These are phyloP conservation scores for Cercis canadensis DNA, from an alignment of 306 rosid genomes.

Conservation along the genomic window DNA sequence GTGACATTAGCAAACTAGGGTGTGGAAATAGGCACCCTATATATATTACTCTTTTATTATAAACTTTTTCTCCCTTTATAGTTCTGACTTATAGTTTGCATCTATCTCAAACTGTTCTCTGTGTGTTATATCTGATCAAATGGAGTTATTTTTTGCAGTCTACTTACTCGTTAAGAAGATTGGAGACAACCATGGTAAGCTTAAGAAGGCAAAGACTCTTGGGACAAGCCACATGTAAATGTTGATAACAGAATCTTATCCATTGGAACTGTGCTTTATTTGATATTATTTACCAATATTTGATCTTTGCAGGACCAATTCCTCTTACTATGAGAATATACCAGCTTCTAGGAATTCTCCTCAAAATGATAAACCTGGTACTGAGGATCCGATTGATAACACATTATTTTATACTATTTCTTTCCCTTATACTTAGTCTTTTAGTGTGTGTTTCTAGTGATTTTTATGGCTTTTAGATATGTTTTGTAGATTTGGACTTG, in stretches of 20 bases:
- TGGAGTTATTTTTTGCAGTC: conserved; percentile 23
- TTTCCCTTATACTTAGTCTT: no score
- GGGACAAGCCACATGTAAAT: conserved; percentile 83
- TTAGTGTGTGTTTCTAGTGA: no score
- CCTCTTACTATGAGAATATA: conserved; percentile 62
- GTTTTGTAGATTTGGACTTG: no score
- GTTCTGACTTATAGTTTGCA: conserved; percentile 18
- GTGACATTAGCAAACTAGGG: no score
- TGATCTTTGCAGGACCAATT: conserved; percentile 66
- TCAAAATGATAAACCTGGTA: conserved; percentile 47
- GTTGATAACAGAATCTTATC: conserved; percentile 7
- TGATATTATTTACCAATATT: conserved; percentile 35
- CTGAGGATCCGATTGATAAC: conserved; percentile 59
- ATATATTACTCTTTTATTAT: not conserved
- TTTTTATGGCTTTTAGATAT: no score
- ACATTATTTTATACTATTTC: no score
- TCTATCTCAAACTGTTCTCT: conserved; percentile 19
- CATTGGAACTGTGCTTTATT: conserved; percentile 6
- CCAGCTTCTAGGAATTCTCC: conserved; percentile 45
- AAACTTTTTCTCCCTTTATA: conserved; percentile 8
- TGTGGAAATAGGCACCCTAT: no score
- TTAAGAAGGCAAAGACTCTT: conserved; percentile 93
- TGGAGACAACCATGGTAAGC: conserved; percentile 75
- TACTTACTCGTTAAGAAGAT: conserved; percentile 38
- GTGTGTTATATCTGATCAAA: conserved; percentile 34